Evolutionary conservation across 208 protist species (phyloP), one percentile per base, ranked within the genome.

Genomic region (Spironucleus salmonicida): DNA sequence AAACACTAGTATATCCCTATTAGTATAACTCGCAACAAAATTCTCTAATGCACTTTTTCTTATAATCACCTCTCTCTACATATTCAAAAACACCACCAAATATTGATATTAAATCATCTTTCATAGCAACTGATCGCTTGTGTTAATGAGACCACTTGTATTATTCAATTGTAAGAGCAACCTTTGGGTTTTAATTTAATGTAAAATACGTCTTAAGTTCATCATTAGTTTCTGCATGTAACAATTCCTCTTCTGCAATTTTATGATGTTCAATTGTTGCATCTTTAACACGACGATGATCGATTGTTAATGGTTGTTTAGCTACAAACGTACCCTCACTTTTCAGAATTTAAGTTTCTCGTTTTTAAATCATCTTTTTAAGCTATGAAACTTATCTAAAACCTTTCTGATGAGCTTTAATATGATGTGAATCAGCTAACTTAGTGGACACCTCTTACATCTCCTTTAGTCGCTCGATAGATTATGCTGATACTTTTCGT

Each of bases 181-280:
- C 34, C 64, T 71, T 71, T 11, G 38, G 34, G n/a, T 30, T 42
- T 29, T 19, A 4, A 42, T n/a, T 42, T 11, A 19, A 11, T 7
- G 26, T 38, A 35, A 71, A 71, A 35, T 71, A 71, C n/a, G n/a
- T 35, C 11, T 38, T 38, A 42, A 71, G 38, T 38, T 71, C 64
- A n/a, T 71, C 64, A 9, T 42, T n/a, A 19, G 64, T 71, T 71
- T 71, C 64, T 40, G 64, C 64, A 42, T 71, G 64, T 11, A 71
- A 7, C 7, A 71, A 35, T 38, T 71, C 64, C n/a, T 71, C 64
- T 49, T n/a, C 19, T 2, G 13, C 64, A 7, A 42, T 2, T 57
- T n/a, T n/a, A n/a, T 71, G 64, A 9, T 9, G 32, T 7, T 7
- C 38, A 9, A 71, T 71, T 2, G 64, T 71, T 49, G 64, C 38